These are phyloP conservation scores for Tricholoma flavovirens DNA, from an alignment of 768 basidiomycete genomes.

Conservation along the genomic window DNA sequence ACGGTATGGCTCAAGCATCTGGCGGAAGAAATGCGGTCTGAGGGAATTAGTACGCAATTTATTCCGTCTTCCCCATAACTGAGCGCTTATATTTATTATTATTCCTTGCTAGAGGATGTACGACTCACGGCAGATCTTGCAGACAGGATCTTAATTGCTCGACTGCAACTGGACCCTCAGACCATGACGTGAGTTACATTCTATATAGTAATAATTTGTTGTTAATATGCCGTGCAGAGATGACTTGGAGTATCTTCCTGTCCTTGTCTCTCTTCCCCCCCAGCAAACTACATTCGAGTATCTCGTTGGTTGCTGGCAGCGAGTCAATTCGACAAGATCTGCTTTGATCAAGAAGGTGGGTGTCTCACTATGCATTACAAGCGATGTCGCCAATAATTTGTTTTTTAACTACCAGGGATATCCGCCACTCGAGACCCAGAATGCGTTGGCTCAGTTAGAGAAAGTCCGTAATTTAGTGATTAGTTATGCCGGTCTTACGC, in stretches of 20 bases:
- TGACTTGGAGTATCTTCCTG: constrained; percentile 68
- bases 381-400: background rate
- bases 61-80: background rate
- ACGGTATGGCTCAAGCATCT: constrained; percentile 82
- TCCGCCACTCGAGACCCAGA: constrained; percentile 53
- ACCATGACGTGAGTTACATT: constrained; percentile 53
- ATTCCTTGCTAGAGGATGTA: constrained; percentile 25
- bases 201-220: background rate
- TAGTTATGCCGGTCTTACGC: constrained; percentile 80
- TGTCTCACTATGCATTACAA: background rate
- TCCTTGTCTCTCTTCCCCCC: constrained; percentile 70
- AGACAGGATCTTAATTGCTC: constrained; percentile 78
- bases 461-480: constrained; percentile 79
- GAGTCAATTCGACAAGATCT: constrained; percentile 54
- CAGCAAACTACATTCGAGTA: constrained; percentile 86
- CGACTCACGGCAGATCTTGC: constrained; percentile 52
- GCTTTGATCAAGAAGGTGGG: constrained; percentile 60
- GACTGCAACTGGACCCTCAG: constrained; percentile 75
- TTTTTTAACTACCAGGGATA: constrained; percentile 49
- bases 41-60: constrained; percentile 41
- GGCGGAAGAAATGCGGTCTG: constrained; percentile 59
- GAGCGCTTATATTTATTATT: constrained; percentile 2
- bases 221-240: constrained; percentile 37
- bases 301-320: constrained; percentile 87
- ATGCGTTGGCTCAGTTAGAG: constrained; percentile 60